phyloP scores from a whole-genome alignment of 2,329 filamentous ascomycete species.

The Sclerotinia nivalis region DNA sequence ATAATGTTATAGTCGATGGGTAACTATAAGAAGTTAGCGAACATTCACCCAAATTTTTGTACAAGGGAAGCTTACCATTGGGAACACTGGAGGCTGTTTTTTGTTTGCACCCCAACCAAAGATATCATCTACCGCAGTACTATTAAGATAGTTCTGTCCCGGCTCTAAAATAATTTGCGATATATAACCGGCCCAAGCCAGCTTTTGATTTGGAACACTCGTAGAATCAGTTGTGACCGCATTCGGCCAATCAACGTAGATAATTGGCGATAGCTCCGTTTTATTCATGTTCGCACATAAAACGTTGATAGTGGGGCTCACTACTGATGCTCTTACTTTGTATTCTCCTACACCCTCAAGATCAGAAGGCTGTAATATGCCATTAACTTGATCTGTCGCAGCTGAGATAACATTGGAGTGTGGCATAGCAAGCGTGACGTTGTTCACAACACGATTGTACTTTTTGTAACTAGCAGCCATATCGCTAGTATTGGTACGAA shows the following conservation, averaged over 20 bases:
- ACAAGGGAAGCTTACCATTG: slow-evolving; percentile 41
- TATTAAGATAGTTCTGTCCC: slow-evolving; percentile 50
- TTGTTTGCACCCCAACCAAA: slow-evolving; percentile 63
- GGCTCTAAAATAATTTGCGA: slow-evolving; percentile 43
- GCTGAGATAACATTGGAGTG: slow-evolving; percentile 68
- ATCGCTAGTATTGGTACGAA: slow-evolving; percentile 56
- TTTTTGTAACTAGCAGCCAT: slow-evolving; percentile 52
- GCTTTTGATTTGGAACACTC: slow-evolving; percentile 42
- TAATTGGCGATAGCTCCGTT: slow-evolving; percentile 61
- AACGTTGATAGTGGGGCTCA: slow-evolving; percentile 70
- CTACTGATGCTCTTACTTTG: slow-evolving; percentile 65
- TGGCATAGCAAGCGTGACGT: slow-evolving; percentile 75
- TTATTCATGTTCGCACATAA: slow-evolving; percentile 67
- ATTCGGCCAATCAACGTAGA: slow-evolving; percentile 63
- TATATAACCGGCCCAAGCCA: slow-evolving; percentile 44
- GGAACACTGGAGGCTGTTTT: slow-evolving; percentile 56
- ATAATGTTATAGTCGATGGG: slow-evolving; percentile 68
- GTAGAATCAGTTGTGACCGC: slow-evolving; percentile 41
- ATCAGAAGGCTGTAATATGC: slow-evolving; percentile 68
- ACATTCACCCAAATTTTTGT: not conserved
- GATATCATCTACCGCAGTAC: slow-evolving; percentile 65
- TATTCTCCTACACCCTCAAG: slow-evolving; percentile 69
- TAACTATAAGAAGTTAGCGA: slow-evolving; percentile 42
- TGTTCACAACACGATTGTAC: slow-evolving; percentile 65
- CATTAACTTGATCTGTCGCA: slow-evolving; percentile 60